Base-by-base conservation (phyloP, 208 protist species). In the Crithidia sp. region DNA sequence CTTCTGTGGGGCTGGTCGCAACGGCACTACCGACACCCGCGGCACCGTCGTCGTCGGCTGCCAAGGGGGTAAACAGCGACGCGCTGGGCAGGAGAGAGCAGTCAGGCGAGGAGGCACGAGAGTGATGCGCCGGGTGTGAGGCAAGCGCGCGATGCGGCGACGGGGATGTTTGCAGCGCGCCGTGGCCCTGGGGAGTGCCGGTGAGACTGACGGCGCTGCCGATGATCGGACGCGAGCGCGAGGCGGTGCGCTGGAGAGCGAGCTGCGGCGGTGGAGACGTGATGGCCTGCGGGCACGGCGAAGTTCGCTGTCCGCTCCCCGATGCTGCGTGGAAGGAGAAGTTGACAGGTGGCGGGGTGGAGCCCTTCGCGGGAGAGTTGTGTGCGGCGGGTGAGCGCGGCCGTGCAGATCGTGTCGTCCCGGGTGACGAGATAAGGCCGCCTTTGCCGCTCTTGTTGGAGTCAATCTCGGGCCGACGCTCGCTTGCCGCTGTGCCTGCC, bases 201-300 rank as follows among this genome's bases (percentile, higher is more conserved):
- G 12, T 41, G 10, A 53, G 0, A 39, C 58, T 52, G 12, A 28
- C 1, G 28, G 37, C 16, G 57, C 67, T 40, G 49, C 53, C 53
- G 50, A 50, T 50, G 28, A 45, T 52, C 5, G 53, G 40, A 3
- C 58, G 50, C 3, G 36, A 19, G 16, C 54, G 70, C 4, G 64
- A 61, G 36, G 58, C 43, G 53, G 54, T 45, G 41, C 60, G 62
- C 71, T 56, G 55, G 17, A 71, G 36, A 28, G 28, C 19, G 28
- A 49, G 41, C 19, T 67, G 44, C 47, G 47, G 50, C 28, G 44
- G 17, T 8, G 57, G 45, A 0, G 53, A 69, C 17, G 76, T 58
- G 8, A 54, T 43, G 10, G 50, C 58, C 17, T 57, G 47, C 49
- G 66, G 49, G 5, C 14, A 50, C 65, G 39, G 64, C 5, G 66